Evolutionary conservation across 768 basidiomycete genomes (phyloP).

Genomic region (Naganishia antarctica): DNA sequence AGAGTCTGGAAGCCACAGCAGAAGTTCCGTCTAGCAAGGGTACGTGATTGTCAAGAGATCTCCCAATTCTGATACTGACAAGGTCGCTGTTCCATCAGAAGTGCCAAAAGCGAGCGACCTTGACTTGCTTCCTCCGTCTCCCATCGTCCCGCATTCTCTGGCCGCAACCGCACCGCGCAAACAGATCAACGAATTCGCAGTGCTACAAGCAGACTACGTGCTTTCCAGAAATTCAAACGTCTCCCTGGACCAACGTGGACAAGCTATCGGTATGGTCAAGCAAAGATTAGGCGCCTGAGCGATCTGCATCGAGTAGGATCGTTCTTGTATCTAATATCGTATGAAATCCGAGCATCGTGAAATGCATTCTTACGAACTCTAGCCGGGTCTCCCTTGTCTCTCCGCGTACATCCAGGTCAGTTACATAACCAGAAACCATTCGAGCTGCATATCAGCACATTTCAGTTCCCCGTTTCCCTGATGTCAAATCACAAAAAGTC

Average conservation of each 20-base stretch:
- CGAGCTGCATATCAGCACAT: too few relatives aligned
- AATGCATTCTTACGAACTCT: too few relatives aligned
- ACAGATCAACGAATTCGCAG: constrained; percentile 16
- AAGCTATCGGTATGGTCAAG: constrained; percentile 23
- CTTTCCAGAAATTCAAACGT: constrained; percentile 23
- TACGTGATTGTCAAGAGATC: not conserved
- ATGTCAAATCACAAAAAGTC: too few relatives aligned
- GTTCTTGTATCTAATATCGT: too few relatives aligned
- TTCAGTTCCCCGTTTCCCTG: too few relatives aligned
- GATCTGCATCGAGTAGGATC: too few relatives aligned
- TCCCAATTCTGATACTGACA: not conserved
- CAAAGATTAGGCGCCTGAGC: constrained; percentile 24
- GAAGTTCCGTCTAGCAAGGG: not conserved
- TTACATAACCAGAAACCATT: too few relatives aligned
- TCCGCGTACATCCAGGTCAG: too few relatives aligned
- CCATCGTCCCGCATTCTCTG: constrained; percentile 2
- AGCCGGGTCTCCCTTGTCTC: too few relatives aligned
- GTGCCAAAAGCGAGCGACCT: not conserved
- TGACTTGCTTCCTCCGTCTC: constrained; percentile 9
- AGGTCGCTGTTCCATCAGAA: not conserved
- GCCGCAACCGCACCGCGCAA: not conserved
- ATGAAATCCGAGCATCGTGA: too few relatives aligned
- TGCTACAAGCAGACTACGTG: constrained; percentile 19
- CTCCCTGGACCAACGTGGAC: constrained; percentile 17
- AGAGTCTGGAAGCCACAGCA: not conserved